Conservation (phyloP, 352 stramenopile genomes). For the Peronospora farinosa region DNA sequence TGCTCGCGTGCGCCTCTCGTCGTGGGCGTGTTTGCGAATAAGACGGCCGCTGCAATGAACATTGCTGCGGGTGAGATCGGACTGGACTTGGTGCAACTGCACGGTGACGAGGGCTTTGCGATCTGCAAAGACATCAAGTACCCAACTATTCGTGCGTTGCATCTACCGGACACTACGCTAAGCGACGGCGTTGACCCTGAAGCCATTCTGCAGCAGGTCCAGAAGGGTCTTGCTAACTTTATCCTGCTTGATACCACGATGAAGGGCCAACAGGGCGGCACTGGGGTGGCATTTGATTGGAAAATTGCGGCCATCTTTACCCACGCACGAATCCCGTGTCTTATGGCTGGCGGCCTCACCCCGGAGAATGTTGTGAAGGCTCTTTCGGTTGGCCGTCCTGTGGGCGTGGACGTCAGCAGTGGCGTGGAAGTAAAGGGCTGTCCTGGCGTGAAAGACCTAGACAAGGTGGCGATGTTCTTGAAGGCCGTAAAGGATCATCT, state of each 20-base stretch:
- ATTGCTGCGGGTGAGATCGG: slow-evolving; percentile 83
- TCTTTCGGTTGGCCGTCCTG: slow-evolving; percentile 69
- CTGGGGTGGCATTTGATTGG: slow-evolving; percentile 95
- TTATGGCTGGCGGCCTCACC: slow-evolving; percentile 94
- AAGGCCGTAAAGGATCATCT: slow-evolving; percentile 62
- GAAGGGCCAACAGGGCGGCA: slow-evolving; percentile 89
- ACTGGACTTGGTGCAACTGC: slow-evolving; percentile 96
- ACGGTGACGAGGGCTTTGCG: slow-evolving; percentile 92
- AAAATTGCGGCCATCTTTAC: slow-evolving; percentile 89
- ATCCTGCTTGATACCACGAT: slow-evolving; percentile 96
- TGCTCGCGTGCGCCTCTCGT: slow-evolving; percentile 83
- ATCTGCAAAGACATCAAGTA: slow-evolving; percentile 78
- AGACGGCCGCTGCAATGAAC: slow-evolving; percentile 89
- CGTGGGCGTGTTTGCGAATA: slow-evolving; percentile 95
- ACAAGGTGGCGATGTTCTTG: slow-evolving; percentile 53
- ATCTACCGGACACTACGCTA: slow-evolving; percentile 84
- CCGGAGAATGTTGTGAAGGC: slow-evolving; percentile 91
- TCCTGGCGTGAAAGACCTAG: slow-evolving; percentile 58
- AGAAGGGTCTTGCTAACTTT: slow-evolving; percentile 66
- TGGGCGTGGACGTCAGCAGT: slow-evolving; percentile 94
- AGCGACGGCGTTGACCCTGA: slow-evolving; percentile 71
- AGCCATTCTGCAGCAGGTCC: slow-evolving; percentile 61
- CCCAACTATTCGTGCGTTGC: slow-evolving; percentile 90
- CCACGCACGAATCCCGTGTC: slow-evolving; percentile 87
- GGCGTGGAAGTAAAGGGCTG: slow-evolving; percentile 88